Evolutionary conservation across 2,329 filamentous ascomycete species (phyloP).

Genomic region (Rachicladosporium sp.): DNA sequence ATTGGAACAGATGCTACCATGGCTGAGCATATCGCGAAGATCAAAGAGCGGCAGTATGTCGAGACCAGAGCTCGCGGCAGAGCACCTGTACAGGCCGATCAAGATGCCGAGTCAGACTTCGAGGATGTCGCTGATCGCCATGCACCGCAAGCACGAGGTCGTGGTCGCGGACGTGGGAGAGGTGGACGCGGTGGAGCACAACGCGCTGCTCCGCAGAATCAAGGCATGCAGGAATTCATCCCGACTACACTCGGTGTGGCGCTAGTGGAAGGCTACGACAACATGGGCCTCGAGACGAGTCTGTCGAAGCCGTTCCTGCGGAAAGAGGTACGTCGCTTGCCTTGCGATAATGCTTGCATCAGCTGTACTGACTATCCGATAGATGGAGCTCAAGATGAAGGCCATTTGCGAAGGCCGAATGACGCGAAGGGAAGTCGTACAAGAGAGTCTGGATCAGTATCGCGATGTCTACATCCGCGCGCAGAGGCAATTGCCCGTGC

Average conservation of each 20-base stretch:
- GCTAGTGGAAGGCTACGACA: slow-evolving; percentile 86
- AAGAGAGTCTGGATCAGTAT: slow-evolving; percentile 78
- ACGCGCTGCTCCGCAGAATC: slow-evolving; percentile 30
- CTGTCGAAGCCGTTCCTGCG: slow-evolving; percentile 90
- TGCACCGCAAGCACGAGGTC: slow-evolving; percentile 29
- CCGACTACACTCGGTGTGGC: slow-evolving; percentile 85
- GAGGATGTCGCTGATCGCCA: slow-evolving; percentile 19
- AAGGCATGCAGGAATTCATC: slow-evolving; percentile 69
- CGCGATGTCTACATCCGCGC: slow-evolving; percentile 75
- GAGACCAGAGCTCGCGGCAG: slow-evolving; percentile 44
- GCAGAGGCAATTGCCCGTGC: slow-evolving; percentile 55
- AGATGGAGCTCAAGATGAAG: slow-evolving; percentile 93
- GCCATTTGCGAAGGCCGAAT: slow-evolving; percentile 83
- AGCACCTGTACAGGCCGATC: slow-evolving; percentile 20
- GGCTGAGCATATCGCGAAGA: slow-evolving; percentile 96
- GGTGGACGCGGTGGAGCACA: slow-evolving; percentile 39
- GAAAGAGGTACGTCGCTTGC: slow-evolving; percentile 50
- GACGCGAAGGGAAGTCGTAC: slow-evolving; percentile 61
- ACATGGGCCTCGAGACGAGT: slow-evolving; percentile 84
- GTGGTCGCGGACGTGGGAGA: slow-evolving; percentile 26
- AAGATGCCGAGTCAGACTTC: slow-evolving; percentile 24
- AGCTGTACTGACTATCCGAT: slow-evolving; percentile 7
- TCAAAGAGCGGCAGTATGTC: slow-evolving; percentile 81
- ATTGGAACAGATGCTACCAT: slow-evolving; percentile 98
- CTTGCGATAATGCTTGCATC: background rate